Percentiles rank a stretch among this genome's conserved stretches.
Evolutionary conservation across 805 yeast genomes (phyloP).

Genomic region (Metschnikowia santaceciliae): DNA sequence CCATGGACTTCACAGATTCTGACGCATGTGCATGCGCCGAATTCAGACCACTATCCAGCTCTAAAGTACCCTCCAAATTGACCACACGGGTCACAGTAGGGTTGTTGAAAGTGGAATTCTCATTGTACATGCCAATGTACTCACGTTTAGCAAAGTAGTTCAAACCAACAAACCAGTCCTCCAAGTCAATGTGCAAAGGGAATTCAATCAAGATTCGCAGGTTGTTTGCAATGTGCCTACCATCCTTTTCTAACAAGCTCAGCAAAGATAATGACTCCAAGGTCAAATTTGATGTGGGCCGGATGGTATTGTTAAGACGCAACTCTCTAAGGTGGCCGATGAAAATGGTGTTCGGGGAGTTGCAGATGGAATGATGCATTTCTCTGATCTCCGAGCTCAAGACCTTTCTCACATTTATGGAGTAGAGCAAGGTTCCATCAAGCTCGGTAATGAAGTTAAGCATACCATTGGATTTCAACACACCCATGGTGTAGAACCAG

Average conservation of each 20-base stretch:
- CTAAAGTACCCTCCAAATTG: conserved; percentile 15
- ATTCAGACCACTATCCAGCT: conserved; percentile 6
- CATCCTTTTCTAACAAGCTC: conserved; percentile 31
- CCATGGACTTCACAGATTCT: background rate
- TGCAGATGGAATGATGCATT: conserved; percentile 59
- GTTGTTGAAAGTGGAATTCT: conserved; percentile 7
- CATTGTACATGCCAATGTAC: conserved; percentile 34
- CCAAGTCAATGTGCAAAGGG: conserved; percentile 64
- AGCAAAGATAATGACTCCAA: conserved; percentile 15
- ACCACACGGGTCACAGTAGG: conserved; percentile 12
- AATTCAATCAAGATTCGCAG: conserved; percentile 54
- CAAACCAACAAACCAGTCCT: conserved; percentile 72
- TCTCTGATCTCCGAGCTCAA: conserved; percentile 60
- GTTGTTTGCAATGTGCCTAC: conserved; percentile 28
- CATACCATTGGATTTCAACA: conserved; percentile 58
- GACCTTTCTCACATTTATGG: conserved; percentile 51
- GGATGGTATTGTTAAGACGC: conserved; percentile 40
- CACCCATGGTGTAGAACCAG: conserved; percentile 75
- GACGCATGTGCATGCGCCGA: background rate
- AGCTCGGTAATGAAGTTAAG: conserved; percentile 57
- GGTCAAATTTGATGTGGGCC: conserved; percentile 26
- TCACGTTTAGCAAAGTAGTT: conserved; percentile 61
- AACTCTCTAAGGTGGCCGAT: conserved; percentile 55
- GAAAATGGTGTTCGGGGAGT: conserved; percentile 54
- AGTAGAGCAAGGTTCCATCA: conserved; percentile 59